Evolutionary conservation across 176 grass and related monocot species (phyloP).

Genomic region (Dendrocalamus sinicus): DNA sequence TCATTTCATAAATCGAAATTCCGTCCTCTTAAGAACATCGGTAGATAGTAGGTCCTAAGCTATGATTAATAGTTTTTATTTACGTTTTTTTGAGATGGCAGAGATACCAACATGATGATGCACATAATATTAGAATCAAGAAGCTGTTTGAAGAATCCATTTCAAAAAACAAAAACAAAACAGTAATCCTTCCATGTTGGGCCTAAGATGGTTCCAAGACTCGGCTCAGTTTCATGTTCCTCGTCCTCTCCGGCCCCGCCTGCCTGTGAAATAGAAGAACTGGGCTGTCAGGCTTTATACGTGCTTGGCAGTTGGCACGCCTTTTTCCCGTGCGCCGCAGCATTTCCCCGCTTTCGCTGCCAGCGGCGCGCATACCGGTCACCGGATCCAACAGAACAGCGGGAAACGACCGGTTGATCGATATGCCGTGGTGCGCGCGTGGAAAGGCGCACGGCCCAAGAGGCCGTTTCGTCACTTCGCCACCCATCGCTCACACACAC

Average conservation of each 20-base stretch:
- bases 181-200: background rate
- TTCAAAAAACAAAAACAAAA: too few species aligned
- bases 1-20: background rate
- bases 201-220: background rate
- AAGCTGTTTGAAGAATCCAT: too few species aligned
- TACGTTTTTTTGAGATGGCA: fast-evolving
- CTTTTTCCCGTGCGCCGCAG: background rate
- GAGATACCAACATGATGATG: too few species aligned
- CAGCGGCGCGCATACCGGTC: background rate
- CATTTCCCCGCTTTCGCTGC: background rate
- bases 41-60: background rate
- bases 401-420: background rate
- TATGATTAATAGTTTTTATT: too few species aligned
- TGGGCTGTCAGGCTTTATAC: background rate
- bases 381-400: background rate
- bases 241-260: background rate
- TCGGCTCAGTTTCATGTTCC: background rate
- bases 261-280: background rate
- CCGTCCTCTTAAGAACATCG: background rate
- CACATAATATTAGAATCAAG: too few species aligned
- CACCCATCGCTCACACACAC: background rate
- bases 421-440: background rate
- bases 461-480: background rate
- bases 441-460: background rate
- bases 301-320: background rate